Evolutionary conservation across 2,329 filamentous ascomycete species (phyloP), one percentile per base, ranked within the genome.

Genomic region (Arthrobotrys iridis): DNA sequence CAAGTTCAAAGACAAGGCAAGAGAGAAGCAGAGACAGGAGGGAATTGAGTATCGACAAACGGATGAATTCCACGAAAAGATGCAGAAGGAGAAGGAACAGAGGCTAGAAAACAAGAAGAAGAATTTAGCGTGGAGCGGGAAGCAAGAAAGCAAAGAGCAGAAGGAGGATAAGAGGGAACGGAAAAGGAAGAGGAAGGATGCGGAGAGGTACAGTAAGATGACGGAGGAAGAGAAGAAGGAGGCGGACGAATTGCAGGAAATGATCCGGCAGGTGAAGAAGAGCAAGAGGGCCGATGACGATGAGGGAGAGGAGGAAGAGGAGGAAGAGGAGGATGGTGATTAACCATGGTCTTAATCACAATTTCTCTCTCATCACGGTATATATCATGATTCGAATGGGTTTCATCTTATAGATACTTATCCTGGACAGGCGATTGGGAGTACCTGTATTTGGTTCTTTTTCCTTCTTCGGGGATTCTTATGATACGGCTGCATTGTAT

Each of bases 141-240:
- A 82, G 46, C 83, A 85, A 81, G 15, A 81, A 65, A 84, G 86
- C 80, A 88, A 89, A 85, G 83, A 87, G 79, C 86, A 88, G 81
- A 84, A 88, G 81, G 86, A 90, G 79, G 85, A 89, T 79, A 87
- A 91, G 0, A 93, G 91, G 90, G 93, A 90, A 81, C 86, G 85
- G 68, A 91, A 91, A 81, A 84, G 86, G 20, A 90, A 91, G 77
- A 85, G 86, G 79, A 89, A 90, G 79, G 89, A 89, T 22, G 83
- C 87, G 72, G 87, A 89, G 59, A 84, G 85, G 55, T 85, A 85
- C 78, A 85, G 88, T 72, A 84, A 88, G 64, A 90, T 91, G 78
- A 89, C 88, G 84, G 88, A 88, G 80, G 85, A 85, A 76, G 85
- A 87, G 79, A 88, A 86, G 81, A 85, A 87, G 73, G 89, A 93